Base-by-base conservation (phyloP, 2,329 filamentous ascomycete species). In the Fusarium verrucosum region DNA sequence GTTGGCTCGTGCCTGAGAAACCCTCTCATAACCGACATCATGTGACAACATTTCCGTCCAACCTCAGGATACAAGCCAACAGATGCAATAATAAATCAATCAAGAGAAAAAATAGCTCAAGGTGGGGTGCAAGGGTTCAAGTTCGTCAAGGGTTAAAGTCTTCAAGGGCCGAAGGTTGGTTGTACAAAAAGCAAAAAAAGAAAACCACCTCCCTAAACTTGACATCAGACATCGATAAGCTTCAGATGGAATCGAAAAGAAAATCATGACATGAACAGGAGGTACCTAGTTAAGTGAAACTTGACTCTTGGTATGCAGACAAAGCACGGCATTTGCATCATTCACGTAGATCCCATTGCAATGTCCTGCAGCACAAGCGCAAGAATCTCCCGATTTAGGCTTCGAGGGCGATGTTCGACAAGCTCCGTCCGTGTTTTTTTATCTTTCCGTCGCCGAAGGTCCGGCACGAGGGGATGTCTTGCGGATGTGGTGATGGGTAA, bases 391-490 rank as follows among this genome's bases (percentile, higher is more conserved):
- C 44, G 46, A 68, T 67, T 61, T 44, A 63, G 68, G 53, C 33
- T 58, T 58, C 50, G 57, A 66, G 60, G 50, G 54, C 51, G 60
- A 67, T 45, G 53, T 54, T 43, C 22, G 49, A 62, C 43, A 57
- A 35, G 10, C 26, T 33, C 22, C 26, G 20, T 58, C n/a, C n/a
- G n/a, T n/a, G n/a, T n/a, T 33, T 19, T 26, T 30, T 16, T 35
- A 17, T 28, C 49, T 51, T 44, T 25, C 46, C 38, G 30, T 40
- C 32, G 32, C 50, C 43, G 50, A 41, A 20, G 36, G 55, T 43
- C 50, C 52, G 68, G 68, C 55, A 69, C 57, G 50, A 65, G 47
- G 62, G 68, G 60, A 61, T 61, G 50, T 69, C 50, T 69, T 70
- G 68, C 68, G 63, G 68, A 58, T 57, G 53, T 69, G n/a, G 57